phyloP scores from a whole-genome alignment of 805 yeast genomes.

The Candida qinlingensis region DNA sequence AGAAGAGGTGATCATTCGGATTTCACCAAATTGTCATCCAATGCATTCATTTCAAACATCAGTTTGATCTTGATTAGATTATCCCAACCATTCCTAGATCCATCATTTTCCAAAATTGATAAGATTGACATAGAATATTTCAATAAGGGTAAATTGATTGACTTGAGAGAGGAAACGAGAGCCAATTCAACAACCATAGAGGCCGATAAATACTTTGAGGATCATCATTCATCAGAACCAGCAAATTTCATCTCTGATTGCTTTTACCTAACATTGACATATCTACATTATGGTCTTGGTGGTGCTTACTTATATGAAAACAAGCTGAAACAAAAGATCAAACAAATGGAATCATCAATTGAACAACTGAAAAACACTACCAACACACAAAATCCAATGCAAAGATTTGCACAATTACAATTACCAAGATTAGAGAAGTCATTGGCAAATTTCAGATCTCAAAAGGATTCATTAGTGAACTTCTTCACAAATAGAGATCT shows the following conservation, averaged over 20 bases:
- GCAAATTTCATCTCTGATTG: constrained; percentile 88
- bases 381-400: constrained; percentile 19
- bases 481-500: constrained; percentile 51
- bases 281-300: constrained; percentile 83
- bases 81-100: constrained; percentile 79
- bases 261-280: constrained; percentile 73
- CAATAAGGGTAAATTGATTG: constrained; percentile 46
- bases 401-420: constrained; percentile 34
- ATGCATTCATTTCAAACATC: constrained; percentile 79
- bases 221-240: constrained; percentile 31
- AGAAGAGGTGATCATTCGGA: constrained; percentile 84
- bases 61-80: constrained; percentile 61
- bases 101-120: constrained; percentile 59
- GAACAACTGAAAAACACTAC: constrained; percentile 19
- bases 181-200: constrained; percentile 71
- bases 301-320: constrained; percentile 61
- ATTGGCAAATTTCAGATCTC: constrained; percentile 34
- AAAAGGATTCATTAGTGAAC: constrained; percentile 55
- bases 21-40: constrained; percentile 58
- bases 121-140: constrained; percentile 74
- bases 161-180: constrained; percentile 76
- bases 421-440: constrained; percentile 45
- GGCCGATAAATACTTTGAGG: constrained; percentile 51
- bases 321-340: constrained; percentile 47
- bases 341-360: constrained; percentile 37